Evolutionary conservation across 2,329 filamentous ascomycete species (phyloP).

Genomic region (Septoria linicola): DNA sequence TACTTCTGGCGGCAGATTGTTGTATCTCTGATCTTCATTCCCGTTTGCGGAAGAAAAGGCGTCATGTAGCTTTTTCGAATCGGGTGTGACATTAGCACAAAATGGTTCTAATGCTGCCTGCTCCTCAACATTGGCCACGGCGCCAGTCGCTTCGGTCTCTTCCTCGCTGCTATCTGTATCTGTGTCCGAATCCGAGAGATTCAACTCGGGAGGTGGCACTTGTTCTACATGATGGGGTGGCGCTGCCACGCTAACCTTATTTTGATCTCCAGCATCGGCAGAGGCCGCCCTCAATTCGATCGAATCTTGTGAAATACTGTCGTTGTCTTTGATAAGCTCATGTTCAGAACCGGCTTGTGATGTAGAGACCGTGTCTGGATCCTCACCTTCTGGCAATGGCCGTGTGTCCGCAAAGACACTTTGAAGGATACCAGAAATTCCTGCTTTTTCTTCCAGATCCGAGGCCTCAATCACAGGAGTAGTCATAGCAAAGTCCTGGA

Average conservation of each 20-base stretch:
- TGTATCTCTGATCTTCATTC: background rate
- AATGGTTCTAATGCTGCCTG: background rate
- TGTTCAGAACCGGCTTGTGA: background rate
- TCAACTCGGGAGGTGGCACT: constrained; percentile 4
- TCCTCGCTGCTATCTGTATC: constrained; percentile 10
- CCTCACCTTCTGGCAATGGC: constrained; percentile 27
- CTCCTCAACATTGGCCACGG: background rate
- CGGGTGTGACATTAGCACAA: too few species aligned
- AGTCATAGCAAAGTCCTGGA: constrained; percentile 1
- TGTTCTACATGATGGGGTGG: background rate
- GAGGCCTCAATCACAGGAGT: background rate
- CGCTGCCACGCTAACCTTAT: background rate
- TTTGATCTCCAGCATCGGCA: background rate
- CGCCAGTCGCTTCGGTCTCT: constrained; percentile 1
- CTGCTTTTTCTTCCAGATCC: background rate
- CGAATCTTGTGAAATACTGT: constrained; percentile 15
- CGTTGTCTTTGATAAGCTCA: constrained; percentile 17
- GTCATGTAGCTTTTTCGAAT: background rate
- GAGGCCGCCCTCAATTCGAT: constrained; percentile 1
- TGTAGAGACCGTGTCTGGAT: constrained; percentile 6
- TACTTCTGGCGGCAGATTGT: constrained; percentile 2
- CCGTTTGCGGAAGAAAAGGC: background rate
- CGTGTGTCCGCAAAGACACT: constrained; percentile 24
- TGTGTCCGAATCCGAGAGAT: constrained; percentile 2
- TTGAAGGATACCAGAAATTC: constrained; percentile 1